Evolutionary conservation across 2,329 filamentous ascomycete genomes (phyloP).

Genomic region (Ceratocystiopsis sp.): DNA sequence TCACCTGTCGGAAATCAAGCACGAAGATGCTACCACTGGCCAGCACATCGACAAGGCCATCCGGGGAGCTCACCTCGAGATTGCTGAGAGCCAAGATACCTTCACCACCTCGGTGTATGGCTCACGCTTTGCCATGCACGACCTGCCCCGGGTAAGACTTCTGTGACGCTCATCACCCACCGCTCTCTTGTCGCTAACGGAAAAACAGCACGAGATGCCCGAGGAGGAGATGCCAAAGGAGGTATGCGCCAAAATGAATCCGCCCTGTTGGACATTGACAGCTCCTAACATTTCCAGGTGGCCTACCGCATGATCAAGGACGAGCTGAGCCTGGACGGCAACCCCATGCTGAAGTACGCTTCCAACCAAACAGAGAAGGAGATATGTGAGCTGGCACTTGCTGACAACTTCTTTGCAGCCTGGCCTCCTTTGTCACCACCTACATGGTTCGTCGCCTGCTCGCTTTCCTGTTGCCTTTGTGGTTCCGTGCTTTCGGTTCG

Average conservation of each 20-base stretch:
- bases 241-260: background rate
- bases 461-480: background rate
- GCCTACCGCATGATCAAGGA: conserved; percentile 98
- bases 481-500: background rate
- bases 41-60: conserved; percentile 18
- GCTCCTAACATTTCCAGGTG: conserved; percentile 21
- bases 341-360: conserved; percentile 64
- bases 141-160: conserved; percentile 33
- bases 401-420: conserved; percentile 25
- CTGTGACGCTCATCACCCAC: too few relatives aligned
- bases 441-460: conserved; percentile 54
- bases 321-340: conserved; percentile 78
- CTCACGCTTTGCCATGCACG: conserved; percentile 62
- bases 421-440: conserved; percentile 88
- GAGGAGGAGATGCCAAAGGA: conserved; percentile 80
- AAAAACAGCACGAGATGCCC: conserved; percentile 54
- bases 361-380: background rate
- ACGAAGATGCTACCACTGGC: conserved; percentile 13
- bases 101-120: conserved; percentile 77
- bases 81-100: conserved; percentile 34
- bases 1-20: conserved; percentile 28
- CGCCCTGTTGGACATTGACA: too few relatives aligned
- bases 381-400: too few relatives aligned
- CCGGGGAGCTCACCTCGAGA: conserved; percentile 28
- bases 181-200: too few relatives aligned